Conservation (phyloP, 257 asterid species). For the Primulina tabacum region DNA sequence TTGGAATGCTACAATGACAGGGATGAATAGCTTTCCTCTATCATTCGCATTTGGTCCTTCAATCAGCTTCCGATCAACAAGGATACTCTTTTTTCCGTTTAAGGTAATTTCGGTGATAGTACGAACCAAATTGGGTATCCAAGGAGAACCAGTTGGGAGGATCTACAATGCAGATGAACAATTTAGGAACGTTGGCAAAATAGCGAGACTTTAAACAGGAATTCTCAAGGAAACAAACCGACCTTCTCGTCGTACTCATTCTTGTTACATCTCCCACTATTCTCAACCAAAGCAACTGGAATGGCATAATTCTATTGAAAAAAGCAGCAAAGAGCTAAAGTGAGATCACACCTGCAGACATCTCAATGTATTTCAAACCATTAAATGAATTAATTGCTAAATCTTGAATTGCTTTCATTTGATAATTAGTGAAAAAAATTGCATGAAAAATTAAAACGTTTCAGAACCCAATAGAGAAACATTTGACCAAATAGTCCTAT, state of each 20-base stretch:
- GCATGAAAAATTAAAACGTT: background rate
- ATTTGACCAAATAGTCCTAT: background rate
- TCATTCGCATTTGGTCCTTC: conserved; percentile 79
- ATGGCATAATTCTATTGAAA: conserved; percentile 48
- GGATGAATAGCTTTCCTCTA: conserved; percentile 69
- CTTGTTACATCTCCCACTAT: conserved; percentile 94
- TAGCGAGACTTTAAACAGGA: background rate
- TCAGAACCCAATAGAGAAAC: background rate
- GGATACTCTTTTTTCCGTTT: conserved; percentile 59
- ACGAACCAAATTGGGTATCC: conserved; percentile 81
- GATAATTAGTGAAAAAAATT: background rate
- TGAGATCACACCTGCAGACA: conserved; percentile 17
- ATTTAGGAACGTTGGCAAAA: background rate
- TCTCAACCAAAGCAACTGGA: conserved; percentile 93
- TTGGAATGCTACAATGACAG: conserved; percentile 68
- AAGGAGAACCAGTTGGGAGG: conserved; percentile 73
- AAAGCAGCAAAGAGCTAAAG: conserved; percentile 21
- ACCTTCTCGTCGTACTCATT: conserved; percentile 93
- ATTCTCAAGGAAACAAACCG: background rate
- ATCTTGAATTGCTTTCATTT: background rate
- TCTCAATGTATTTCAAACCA: background rate
- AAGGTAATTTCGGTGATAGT: conserved; percentile 57
- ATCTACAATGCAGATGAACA: conserved; percentile 42
- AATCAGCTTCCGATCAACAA: conserved; percentile 73
- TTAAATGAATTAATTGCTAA: background rate